Percentiles rank a stretch among this genome's conserved stretches.
phyloP scores from a whole-genome alignment of 164 flowering plant species.

The Cinnamomum micranthum region DNA sequence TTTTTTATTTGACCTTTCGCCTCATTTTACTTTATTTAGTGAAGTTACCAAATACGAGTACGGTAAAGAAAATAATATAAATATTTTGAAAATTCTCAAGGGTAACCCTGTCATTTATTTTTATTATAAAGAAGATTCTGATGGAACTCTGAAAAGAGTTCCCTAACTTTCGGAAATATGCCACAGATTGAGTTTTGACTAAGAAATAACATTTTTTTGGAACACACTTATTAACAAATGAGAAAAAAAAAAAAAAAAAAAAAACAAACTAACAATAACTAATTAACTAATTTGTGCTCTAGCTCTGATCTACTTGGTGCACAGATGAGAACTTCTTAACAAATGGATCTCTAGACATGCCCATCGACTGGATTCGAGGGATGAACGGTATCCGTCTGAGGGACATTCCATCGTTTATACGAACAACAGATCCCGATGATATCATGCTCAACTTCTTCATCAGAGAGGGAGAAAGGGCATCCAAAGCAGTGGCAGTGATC shows the following conservation, averaged over 20 bases:
- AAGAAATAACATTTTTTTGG: too few relatives aligned
- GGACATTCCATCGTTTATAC: conserved; percentile 8
- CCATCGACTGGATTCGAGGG: conserved; percentile 12
- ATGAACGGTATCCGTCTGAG: conserved; percentile 4
- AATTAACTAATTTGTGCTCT: neutral
- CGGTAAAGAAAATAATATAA: too few relatives aligned
- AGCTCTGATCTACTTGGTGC: neutral
- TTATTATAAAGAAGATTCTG: too few relatives aligned
- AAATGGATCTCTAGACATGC: conserved; percentile 1
- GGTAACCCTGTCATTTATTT: too few relatives aligned
- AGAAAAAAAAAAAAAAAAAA: too few relatives aligned
- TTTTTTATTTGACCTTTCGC: too few relatives aligned
- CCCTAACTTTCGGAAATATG: neutral
- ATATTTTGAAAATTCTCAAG: too few relatives aligned
- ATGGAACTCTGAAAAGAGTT: neutral
- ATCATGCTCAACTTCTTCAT: conserved; percentile 6
- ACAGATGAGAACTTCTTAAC: conserved; percentile 3
- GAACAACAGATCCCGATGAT: conserved; percentile 8
- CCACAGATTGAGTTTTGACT: too few relatives aligned
- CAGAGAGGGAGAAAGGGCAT: neutral
- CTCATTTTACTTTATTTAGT: too few relatives aligned
- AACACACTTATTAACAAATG: too few relatives aligned
- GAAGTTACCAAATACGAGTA: too few relatives aligned
- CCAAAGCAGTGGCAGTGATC: conserved; percentile 1
- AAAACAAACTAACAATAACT: too few relatives aligned